Evolutionary conservation across 2,329 filamentous ascomycete genomes (phyloP).

Genomic region (Zopfia rhizophila): DNA sequence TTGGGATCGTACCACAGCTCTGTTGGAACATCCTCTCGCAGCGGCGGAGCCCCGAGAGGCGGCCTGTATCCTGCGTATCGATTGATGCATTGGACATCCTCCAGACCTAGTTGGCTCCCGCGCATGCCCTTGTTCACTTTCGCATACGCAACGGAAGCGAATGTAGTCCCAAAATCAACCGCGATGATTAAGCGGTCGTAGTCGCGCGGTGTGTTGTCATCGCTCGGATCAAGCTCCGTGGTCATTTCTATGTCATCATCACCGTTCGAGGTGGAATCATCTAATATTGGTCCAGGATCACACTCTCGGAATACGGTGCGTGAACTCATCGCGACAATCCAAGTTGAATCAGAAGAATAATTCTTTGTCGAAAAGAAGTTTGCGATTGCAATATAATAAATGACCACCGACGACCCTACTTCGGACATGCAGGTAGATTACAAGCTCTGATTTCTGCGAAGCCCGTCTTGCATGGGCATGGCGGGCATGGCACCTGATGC

Average conservation of each 20-base stretch:
- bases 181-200: slow-evolving; percentile 22
- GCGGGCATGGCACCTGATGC: too few relatives aligned
- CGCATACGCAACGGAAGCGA: slow-evolving; percentile 27
- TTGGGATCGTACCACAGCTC: slow-evolving; percentile 21
- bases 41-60: not conserved
- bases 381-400: too few relatives aligned
- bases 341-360: too few relatives aligned
- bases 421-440: too few relatives aligned
- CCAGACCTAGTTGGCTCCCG: slow-evolving; percentile 6
- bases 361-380: too few relatives aligned
- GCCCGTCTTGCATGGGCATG: too few relatives aligned
- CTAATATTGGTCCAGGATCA: slow-evolving; percentile 12
- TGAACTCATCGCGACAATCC: not conserved
- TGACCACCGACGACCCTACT: too few relatives aligned
- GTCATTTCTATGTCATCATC: slow-evolving; percentile 13
- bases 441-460: too few relatives aligned
- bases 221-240: not conserved
- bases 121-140: slow-evolving; percentile 9
- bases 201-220: slow-evolving; percentile 7
- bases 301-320: not conserved
- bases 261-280: not conserved
- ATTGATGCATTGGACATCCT: slow-evolving; percentile 15
- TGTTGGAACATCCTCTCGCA: slow-evolving; percentile 19
- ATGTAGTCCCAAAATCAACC: slow-evolving; percentile 31
- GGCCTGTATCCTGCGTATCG: slow-evolving; percentile 17